Conservation (phyloP, 2,329 filamentous ascomycete genomes). For the Colletotrichum cereale region DNA sequence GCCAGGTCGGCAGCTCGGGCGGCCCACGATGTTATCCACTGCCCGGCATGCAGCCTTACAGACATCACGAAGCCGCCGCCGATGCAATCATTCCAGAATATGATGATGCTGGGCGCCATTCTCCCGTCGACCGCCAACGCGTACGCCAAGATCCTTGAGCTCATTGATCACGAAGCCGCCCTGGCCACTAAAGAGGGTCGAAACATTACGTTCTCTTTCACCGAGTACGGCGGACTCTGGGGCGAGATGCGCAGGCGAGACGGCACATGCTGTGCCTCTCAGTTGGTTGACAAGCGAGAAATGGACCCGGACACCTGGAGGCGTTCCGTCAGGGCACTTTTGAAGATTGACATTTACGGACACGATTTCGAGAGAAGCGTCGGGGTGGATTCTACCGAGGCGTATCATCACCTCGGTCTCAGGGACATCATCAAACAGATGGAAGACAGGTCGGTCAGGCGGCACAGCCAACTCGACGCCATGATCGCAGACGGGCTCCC, state of each 20-base stretch:
- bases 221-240: slow-evolving; percentile 64
- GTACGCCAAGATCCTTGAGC: slow-evolving; percentile 66
- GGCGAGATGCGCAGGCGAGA: slow-evolving; percentile 47
- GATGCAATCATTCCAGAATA: slow-evolving; percentile 67
- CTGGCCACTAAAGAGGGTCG: slow-evolving; percentile 57
- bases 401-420: slow-evolving; percentile 59
- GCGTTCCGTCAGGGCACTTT: slow-evolving; percentile 63
- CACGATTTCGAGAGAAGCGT: slow-evolving; percentile 46
- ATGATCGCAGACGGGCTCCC: slow-evolving; percentile 55
- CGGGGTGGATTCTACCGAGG: slow-evolving; percentile 24
- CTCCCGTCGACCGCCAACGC: slow-evolving; percentile 69
- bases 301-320: slow-evolving; percentile 69
- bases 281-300: slow-evolving; percentile 55
- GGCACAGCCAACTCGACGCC: slow-evolving; percentile 64
- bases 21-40: slow-evolving; percentile 66
- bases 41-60: slow-evolving; percentile 60
- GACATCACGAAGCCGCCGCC: slow-evolving; percentile 52
- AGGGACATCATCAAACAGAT: slow-evolving; percentile 66
- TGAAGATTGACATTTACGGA: slow-evolving; percentile 71
- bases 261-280: slow-evolving; percentile 46
- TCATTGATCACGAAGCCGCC: slow-evolving; percentile 66
- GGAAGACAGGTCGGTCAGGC: slow-evolving; percentile 61
- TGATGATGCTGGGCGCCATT: slow-evolving; percentile 70
- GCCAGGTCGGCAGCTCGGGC: slow-evolving; percentile 61
- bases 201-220: slow-evolving; percentile 59